Percentiles rank a stretch among this genome's conserved stretches.
Conservation (phyloP, 2,329 filamentous ascomycete genomes). For the Neopestalotiopsis sp. region DNA sequence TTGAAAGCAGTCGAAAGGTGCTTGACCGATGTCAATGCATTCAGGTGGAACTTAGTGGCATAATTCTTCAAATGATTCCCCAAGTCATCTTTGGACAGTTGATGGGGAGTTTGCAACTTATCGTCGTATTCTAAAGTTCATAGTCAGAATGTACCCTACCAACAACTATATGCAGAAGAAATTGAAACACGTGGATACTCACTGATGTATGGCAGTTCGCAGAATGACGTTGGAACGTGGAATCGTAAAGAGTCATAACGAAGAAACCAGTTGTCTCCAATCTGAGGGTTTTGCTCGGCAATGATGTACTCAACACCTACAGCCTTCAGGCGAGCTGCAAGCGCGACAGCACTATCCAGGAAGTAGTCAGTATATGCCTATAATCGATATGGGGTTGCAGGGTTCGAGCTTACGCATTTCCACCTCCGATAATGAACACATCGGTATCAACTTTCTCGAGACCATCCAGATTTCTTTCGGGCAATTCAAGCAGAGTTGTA, state of each 20-base stretch:
- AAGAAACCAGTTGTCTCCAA: constrained; percentile 45
- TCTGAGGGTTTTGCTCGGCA: constrained; percentile 38
- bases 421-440: constrained; percentile 40
- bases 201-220: constrained; percentile 41
- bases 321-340: constrained; percentile 44
- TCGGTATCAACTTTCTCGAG: constrained; percentile 32
- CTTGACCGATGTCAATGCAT: constrained; percentile 34
- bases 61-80: constrained; percentile 31
- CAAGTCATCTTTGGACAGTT: constrained; percentile 31
- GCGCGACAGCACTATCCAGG: constrained; percentile 30
- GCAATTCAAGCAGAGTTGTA: constrained; percentile 26
- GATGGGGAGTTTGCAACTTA: constrained; percentile 22
- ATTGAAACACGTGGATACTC: constrained; percentile 15
- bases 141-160: neutral
- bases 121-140: constrained; percentile 22
- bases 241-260: constrained; percentile 45
- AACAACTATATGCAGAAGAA: neutral
- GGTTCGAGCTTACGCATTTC: constrained; percentile 34
- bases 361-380: no score
- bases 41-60: constrained; percentile 36
- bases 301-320: constrained; percentile 41
- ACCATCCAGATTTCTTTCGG: constrained; percentile 24
- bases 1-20: constrained; percentile 33
- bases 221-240: constrained; percentile 42
- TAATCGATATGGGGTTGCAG: neutral